These are phyloP conservation scores for Cutaneotrichosporon dermatis DNA, from an alignment of 1,284 basidiomycete species.

Conservation along the genomic window DNA sequence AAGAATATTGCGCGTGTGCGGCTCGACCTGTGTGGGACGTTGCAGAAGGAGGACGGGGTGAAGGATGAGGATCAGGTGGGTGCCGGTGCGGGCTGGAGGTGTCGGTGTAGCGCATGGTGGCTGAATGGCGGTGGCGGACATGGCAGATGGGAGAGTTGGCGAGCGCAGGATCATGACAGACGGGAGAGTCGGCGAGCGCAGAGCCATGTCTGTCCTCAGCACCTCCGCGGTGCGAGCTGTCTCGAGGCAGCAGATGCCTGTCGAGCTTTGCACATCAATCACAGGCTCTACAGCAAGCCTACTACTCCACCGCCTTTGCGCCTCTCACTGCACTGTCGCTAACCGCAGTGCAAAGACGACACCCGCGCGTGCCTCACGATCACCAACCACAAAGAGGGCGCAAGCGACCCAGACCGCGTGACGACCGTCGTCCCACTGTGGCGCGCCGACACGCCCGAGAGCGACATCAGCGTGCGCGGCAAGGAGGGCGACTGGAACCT, in stretches of 20 bases:
- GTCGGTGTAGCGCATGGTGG: no score
- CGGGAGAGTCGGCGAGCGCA: no score
- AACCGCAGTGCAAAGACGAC: conserved; percentile 38
- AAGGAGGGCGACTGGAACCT: conserved; percentile 35
- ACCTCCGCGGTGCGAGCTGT: no score
- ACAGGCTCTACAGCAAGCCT: no score
- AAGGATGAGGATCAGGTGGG: conserved; percentile 45
- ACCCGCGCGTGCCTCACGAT: conserved; percentile 43
- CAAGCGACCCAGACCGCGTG: conserved; percentile 37
- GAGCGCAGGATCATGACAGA: no score
- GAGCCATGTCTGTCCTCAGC: no score
- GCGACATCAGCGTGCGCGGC: conserved; percentile 25
- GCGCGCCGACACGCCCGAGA: conserved; percentile 26
- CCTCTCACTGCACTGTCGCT: background rate
- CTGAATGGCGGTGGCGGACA: no score
- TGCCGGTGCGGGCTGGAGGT: background rate
- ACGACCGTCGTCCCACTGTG: conserved; percentile 47
- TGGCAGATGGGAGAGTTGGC: no score
- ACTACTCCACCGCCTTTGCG: no score
- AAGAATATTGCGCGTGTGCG: conserved; percentile 34
- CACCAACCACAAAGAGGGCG: conserved; percentile 39
- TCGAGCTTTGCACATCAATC: no score
- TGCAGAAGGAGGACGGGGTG: conserved; percentile 28
- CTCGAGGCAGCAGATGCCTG: no score
- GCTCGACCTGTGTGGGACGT: conserved; percentile 36